A percentile compares a stretch with the other conserved stretches of the same genome.
Conservation (phyloP, 306 rosid genomes). For the Cucumis melo region DNA sequence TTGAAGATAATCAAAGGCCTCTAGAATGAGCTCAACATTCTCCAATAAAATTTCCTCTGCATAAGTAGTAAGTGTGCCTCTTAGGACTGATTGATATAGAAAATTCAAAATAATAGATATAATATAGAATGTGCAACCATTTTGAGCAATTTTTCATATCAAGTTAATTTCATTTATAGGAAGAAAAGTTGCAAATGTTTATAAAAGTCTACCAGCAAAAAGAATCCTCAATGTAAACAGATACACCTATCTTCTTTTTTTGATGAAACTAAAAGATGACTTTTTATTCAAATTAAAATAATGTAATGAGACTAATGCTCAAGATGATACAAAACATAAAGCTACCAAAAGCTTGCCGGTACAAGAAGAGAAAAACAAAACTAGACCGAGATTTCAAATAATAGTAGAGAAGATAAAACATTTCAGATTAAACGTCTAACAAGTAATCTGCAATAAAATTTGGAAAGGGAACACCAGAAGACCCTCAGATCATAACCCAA, state of each 20-base stretch:
- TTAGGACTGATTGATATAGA: constrained; percentile 15
- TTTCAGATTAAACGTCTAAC: too few relatives aligned
- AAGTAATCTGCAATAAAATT: too few relatives aligned
- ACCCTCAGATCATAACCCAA: too few relatives aligned
- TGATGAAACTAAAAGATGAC: too few relatives aligned
- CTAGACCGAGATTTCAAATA: too few relatives aligned
- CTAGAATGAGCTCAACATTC: constrained; percentile 84
- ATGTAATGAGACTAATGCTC: too few relatives aligned
- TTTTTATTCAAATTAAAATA: too few relatives aligned
- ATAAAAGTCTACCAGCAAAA: neutral
- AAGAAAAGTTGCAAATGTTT: neutral
- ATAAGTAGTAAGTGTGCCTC: constrained; percentile 7
- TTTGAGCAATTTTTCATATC: neutral
- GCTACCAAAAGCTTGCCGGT: too few relatives aligned
- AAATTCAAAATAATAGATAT: neutral
- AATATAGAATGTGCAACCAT: neutral
- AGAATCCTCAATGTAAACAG: neutral
- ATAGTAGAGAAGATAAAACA: too few relatives aligned
- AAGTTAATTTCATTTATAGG: neutral
- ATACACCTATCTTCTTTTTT: neutral
- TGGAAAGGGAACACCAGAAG: too few relatives aligned
- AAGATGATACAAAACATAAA: neutral
- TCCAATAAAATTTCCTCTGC: constrained; percentile 82
- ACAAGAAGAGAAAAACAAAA: too few relatives aligned
- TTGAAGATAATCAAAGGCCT: constrained; percentile 90